Base-by-base conservation (phyloP, 2,329 filamentous ascomycete genomes). In the Monilinia laxa region DNA sequence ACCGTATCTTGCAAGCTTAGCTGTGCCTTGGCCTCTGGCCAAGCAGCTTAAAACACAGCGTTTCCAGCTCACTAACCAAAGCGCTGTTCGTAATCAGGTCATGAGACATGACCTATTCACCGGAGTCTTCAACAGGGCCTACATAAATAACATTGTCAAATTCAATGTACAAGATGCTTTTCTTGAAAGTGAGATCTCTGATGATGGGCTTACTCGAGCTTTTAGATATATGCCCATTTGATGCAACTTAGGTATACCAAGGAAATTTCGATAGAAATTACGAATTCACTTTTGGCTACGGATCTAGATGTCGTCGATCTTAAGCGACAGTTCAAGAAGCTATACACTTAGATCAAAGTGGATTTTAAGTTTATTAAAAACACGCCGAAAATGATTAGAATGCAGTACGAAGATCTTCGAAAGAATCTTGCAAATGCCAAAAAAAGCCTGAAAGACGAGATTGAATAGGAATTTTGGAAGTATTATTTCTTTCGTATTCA, bases 211-310 rank as follows among this genome's bases (percentile, higher is more conserved):
- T 56, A 59, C 68, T n/a, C 42, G 59, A 3, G 62, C 68, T 47
- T 70, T 73, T 40, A 72, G 52, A 28, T 58, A 71, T 49, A 73
- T 73, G 68, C 10, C 10, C 25, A 67, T 73, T 45, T 65, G 65
- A 42, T 62, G 65, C 35, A 66, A 71, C 64, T 67, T 62, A 38
- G 49, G 57, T 49, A 65, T 67, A 14, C 66, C 5, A 60, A 70
- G 28, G 56, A 70, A 14, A 53, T 70, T 51, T 65, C 68, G 20
- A 20, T 4, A 51, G 58, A 71, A 49, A 52, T 71, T n/a, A n/a
- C n/a, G 28, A 54, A 67, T 4, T 59, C 12, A 60, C 40, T 40
- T 28, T 53, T 70, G 12, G 25, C 49, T 51, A 59, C 47, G 55
- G 35, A 70, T 53, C 60, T 18, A 58, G 38, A 64, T 60, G 57